A percentile compares a stretch with the other conserved stretches of the same genome.
These are phyloP conservation scores for Tremellales sp. DNA, from an alignment of 1,284 basidiomycete species.

Conservation along the genomic window DNA sequence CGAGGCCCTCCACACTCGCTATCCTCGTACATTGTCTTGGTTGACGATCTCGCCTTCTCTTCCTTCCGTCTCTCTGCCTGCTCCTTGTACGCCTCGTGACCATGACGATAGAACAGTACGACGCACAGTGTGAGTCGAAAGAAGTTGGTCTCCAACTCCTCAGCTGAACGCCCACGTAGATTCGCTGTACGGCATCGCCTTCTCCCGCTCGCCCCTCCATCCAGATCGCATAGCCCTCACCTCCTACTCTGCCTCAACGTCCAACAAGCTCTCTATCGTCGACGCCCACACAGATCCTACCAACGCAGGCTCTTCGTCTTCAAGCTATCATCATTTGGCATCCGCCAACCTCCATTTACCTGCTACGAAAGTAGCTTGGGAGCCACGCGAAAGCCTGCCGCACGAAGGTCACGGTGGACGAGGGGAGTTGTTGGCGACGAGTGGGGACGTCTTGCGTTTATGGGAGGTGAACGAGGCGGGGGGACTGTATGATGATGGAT, in stretches of 20 bases:
- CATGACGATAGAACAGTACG: no score
- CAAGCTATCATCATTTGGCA: slow-evolving; percentile 36
- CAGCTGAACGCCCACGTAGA: slow-evolving; percentile 27
- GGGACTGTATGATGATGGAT: slow-evolving; percentile 28
- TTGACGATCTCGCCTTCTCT: no score
- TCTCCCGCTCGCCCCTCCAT: slow-evolving; percentile 40
- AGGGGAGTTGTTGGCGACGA: slow-evolving; percentile 77
- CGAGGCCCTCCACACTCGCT: no score
- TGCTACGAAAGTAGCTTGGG: slow-evolving; percentile 48
- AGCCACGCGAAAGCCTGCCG: slow-evolving; percentile 35
- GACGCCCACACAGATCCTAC: slow-evolving; percentile 23
- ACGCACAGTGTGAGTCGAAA: no score
- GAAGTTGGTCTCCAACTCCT: background rate
- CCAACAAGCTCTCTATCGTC: slow-evolving; percentile 43
- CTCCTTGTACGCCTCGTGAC: no score
- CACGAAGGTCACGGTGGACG: slow-evolving; percentile 30
- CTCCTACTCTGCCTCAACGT: slow-evolving; percentile 35
- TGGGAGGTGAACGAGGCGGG: slow-evolving; percentile 68
- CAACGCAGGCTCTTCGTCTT: no score
- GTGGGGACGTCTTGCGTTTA: slow-evolving; percentile 80
- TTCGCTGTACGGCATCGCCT: slow-evolving; percentile 45
- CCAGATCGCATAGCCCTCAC: slow-evolving; percentile 40
- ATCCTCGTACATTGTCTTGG: no score
- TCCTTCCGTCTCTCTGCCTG: no score
- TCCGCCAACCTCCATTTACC: slow-evolving; percentile 36